A percentile compares a stretch with the other conserved stretches of the same genome.
Evolutionary conservation across 805 yeast species (phyloP).

Genomic region (Scheffersomyces ergatensis): DNA sequence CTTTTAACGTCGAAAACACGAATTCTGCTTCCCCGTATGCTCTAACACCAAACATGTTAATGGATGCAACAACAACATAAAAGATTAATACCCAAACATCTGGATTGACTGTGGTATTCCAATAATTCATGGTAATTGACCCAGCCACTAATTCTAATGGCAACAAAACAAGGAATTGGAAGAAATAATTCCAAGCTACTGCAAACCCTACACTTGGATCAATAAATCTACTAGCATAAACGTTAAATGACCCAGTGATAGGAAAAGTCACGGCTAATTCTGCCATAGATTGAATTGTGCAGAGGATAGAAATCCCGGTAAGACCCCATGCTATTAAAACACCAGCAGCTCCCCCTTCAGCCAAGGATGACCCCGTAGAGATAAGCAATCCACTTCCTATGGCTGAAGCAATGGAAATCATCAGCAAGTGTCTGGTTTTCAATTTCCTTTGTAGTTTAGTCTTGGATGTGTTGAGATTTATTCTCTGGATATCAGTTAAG

Average conservation of each 20-base stretch:
- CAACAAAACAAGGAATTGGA: constrained; percentile 55
- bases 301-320: constrained; percentile 33
- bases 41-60: constrained; percentile 36
- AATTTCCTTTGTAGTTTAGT: constrained; percentile 35
- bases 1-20: constrained; percentile 55
- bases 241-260: constrained; percentile 41
- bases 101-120: constrained; percentile 30
- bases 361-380: constrained; percentile 38
- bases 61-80: constrained; percentile 27
- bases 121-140: constrained; percentile 32
- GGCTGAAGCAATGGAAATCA: constrained; percentile 44
- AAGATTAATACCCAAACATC: constrained; percentile 38
- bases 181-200: constrained; percentile 68
- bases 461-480: constrained; percentile 37
- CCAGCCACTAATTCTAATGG: constrained; percentile 58
- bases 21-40: constrained; percentile 64
- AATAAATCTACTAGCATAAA: constrained; percentile 62
- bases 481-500: constrained; percentile 36
- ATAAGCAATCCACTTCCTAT: constrained; percentile 44
- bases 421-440: constrained; percentile 35
- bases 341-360: constrained; percentile 40
- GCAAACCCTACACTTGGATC: constrained; percentile 72
- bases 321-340: constrained; percentile 37
- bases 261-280: constrained; percentile 47
- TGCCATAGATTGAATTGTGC: constrained; percentile 43